Base-by-base conservation (phyloP, 2,329 filamentous ascomycete species). In the Fusarium torulosum region DNA sequence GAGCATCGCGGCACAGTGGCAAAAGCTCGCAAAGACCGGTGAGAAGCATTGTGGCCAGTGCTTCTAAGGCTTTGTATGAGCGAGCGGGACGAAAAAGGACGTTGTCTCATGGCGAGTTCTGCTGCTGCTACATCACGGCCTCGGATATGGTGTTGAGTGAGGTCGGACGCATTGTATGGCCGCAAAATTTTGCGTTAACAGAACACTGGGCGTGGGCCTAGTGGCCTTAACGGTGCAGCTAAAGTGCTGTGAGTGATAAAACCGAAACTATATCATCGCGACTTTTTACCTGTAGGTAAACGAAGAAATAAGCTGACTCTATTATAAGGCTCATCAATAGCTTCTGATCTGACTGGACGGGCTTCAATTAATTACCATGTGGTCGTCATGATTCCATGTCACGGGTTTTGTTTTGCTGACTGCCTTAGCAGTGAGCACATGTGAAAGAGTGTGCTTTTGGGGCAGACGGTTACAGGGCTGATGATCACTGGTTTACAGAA, bases 171-270 rank as follows among this genome's bases (percentile, higher is more conserved):
- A 20, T 43, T 10, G 25, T 25, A 25, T 9, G 25, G 37, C 45
- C n/a, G 67, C 37, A 51, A 73, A 73, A 74, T 68, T 74, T 74
- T 71, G 68, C 66, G 58, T 58, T 72, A 70, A 37, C 20, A 11
- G 17, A 43, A 73, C 69, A 33, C 25, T 46, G 25, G 64, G 70
- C 27, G 69, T 73, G 69, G 9, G 31, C 7, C 6, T 70, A 71
- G 59, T 23, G 3, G 7, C 14, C 14, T 14, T 4, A 52, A 40
- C 19, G 29, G 13, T 46, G 19, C 6, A 44, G 13, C 17, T 19
- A 46, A 25, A 25, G 8, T 25, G 8, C 25, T 25, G 25, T 25
- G 25, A 25, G 45, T 20, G n/a, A 13, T 44, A 20, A 17, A 6
- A 15, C 14, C 21, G 37, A 46, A 31, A 20, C 56, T 50, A 38